Conservation (phyloP, 208 protist genomes). For the Trypanosoma congolense region DNA sequence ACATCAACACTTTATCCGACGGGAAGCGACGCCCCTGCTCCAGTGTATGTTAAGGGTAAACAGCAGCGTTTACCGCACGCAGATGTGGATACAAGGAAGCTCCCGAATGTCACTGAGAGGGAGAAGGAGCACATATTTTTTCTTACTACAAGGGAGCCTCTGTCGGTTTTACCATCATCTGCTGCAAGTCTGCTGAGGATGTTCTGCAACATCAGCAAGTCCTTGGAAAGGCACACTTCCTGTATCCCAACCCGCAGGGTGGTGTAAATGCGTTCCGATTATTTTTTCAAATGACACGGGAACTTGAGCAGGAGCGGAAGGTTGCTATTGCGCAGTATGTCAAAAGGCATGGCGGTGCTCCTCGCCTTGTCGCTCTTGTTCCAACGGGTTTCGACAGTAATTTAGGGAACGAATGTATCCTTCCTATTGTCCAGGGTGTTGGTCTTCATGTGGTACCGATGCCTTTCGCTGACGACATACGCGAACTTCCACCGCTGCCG, state of each 20-base stretch:
- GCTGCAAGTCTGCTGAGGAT: slow-evolving; percentile 57
- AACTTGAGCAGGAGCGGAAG: slow-evolving; percentile 38
- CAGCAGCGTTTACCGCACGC: slow-evolving; percentile 8
- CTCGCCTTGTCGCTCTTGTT: slow-evolving; percentile 70
- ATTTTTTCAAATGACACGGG: slow-evolving; percentile 67
- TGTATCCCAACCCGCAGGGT: slow-evolving; percentile 43
- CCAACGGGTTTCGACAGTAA: slow-evolving; percentile 29
- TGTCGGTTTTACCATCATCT: slow-evolving; percentile 62
- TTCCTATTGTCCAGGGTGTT: slow-evolving; percentile 40
- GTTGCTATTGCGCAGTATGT: slow-evolving; percentile 72
- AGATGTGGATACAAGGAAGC: slow-evolving; percentile 23
- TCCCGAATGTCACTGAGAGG: slow-evolving; percentile 32
- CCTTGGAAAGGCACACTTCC: slow-evolving; percentile 35
- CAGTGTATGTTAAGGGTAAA: slow-evolving; percentile 1
- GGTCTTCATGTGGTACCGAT: slow-evolving; percentile 82
- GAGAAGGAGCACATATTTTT: slow-evolving; percentile 35
- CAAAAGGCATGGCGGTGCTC: slow-evolving; percentile 20
- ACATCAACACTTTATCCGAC: slow-evolving; percentile 1
- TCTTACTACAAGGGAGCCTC: slow-evolving; percentile 27
- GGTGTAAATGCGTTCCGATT: slow-evolving; percentile 40
- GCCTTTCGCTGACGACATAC: slow-evolving; percentile 80
- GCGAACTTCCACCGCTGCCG: slow-evolving; percentile 28
- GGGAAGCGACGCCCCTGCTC: slow-evolving; percentile 8
- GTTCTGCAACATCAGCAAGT: slow-evolving; percentile 49
- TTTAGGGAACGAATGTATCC: neutral